Conservation (phyloP, 2,329 filamentous ascomycete genomes). For the Alternaria triticina region DNA sequence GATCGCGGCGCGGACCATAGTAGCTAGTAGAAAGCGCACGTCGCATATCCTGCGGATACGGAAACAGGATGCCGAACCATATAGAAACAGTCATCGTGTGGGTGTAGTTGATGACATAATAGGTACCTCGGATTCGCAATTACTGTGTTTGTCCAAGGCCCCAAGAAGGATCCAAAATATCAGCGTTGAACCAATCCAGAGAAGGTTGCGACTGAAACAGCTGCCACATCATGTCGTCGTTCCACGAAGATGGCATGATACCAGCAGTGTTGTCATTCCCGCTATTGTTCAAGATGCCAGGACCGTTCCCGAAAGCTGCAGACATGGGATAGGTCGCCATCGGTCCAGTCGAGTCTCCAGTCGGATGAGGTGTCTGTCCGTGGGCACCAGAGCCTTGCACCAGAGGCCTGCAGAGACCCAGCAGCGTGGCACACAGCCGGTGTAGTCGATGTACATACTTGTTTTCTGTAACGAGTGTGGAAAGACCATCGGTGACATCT, state of each 20-base stretch:
- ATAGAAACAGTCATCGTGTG: background rate
- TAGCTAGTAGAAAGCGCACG: background rate
- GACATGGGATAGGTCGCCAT: background rate
- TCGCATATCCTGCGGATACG: background rate
- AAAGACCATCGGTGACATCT: conserved; percentile 36
- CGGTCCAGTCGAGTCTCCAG: background rate
- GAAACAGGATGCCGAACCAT: background rate
- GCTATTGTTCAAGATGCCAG: background rate
- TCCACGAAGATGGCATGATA: conserved; percentile 31
- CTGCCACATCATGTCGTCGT: conserved; percentile 45
- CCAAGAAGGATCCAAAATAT: conserved; percentile 39
- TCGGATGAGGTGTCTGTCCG: background rate
- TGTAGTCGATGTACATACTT: conserved; percentile 38
- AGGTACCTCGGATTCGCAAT: background rate
- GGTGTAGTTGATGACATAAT: background rate
- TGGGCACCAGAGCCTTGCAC: conserved; percentile 10
- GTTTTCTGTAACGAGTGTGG: conserved; percentile 37
- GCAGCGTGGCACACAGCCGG: conserved; percentile 35
- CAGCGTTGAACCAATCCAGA: conserved; percentile 44
- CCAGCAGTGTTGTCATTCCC: background rate
- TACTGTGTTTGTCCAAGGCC: conserved; percentile 15
- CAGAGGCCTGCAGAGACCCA: conserved; percentile 40
- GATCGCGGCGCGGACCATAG: background rate
- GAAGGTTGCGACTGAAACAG: conserved; percentile 43
- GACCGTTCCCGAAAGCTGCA: background rate